Base-by-base conservation (phyloP, 176 grass and related monocot species). In the Stipa capillata region DNA sequence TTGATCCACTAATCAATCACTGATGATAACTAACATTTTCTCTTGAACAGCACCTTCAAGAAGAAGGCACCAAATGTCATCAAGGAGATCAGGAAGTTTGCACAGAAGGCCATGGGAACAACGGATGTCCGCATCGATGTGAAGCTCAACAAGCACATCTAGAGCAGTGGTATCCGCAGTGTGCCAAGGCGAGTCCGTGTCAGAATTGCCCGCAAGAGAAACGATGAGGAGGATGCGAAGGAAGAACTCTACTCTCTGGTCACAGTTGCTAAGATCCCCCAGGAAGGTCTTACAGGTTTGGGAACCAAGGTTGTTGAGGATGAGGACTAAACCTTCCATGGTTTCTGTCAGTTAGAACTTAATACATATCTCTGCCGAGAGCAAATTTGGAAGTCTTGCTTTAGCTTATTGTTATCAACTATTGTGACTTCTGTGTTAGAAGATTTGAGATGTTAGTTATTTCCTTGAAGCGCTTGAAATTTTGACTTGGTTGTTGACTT, bases 131-230 rank as follows among this genome's bases (percentile, higher is more conserved):
- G 90, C 44, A 44, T 94, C 0, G 95, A 98, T 43, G 95, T 98
- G 68, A 98, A 98, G 59, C 92, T 98, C 27, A 98, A 98, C 89
- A 98, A 98, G 78, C 92, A 94, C 83, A 92, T 98, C 40, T 98
- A 90, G 92, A 98, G 90, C 85, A 89, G 86, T 47, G 95, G 95
- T 20, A 85, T 98, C 68, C 67, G 89, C 10, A 89, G 92, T 16
- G 95, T 98, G 8, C 95, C 95, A 1, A 94, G 95, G 87, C 25
- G 92, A 25, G 75, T 98, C 17, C 85, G 95, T 27, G 95, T 98
- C 17, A 85, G 89, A 35, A 98, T 98, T 49, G 88, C 95, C 5
- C 95, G 92, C 14, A 98, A 94, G 80, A 89, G 92, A 60, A 98
- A 98, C 0, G 95, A 98, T 0, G 92, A 94, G 71, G 89, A 98